Percentiles rank a stretch among this genome's conserved stretches.
These are phyloP conservation scores for Solanum chmielewskii DNA, from an alignment of 257 asterid species.

Conservation along the genomic window DNA sequence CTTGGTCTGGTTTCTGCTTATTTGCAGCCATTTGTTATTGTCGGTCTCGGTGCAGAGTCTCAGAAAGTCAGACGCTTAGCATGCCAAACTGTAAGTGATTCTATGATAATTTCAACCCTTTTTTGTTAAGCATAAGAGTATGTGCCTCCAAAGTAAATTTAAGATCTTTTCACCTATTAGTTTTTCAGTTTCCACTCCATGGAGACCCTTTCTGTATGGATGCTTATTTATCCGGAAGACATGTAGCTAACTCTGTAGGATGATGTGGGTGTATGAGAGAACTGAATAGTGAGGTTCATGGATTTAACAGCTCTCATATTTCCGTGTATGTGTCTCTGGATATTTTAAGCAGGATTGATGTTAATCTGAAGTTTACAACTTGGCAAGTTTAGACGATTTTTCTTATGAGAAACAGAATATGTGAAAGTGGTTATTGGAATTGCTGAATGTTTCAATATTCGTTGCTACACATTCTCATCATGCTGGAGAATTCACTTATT, in stretches of 20 bases:
- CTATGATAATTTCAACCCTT: not conserved
- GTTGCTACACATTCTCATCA: not conserved
- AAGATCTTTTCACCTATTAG: not conserved
- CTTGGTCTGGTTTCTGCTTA: constrained; percentile 5
- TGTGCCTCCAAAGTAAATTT: not conserved
- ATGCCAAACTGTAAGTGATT: constrained; percentile 52
- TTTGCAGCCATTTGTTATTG: constrained; percentile 63
- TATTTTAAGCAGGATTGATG: not conserved
- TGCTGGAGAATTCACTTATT: not conserved
- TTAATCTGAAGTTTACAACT: not conserved
- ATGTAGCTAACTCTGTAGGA: not conserved
- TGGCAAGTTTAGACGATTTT: not conserved
- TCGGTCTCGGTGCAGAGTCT: constrained; percentile 78
- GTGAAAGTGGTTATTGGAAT: not conserved
- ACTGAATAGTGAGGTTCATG: not conserved
- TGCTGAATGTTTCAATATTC: not conserved
- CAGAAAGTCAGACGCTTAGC: constrained; percentile 73
- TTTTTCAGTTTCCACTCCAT: not conserved
- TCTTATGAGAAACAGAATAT: not conserved
- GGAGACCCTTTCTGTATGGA: not conserved
- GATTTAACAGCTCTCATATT: not conserved
- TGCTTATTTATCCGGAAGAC: not conserved
- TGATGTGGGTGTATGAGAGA: not conserved
- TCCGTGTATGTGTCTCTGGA: not conserved
- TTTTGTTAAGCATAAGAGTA: not conserved